phyloP scores from a whole-genome alignment of 345 rosid genomes.

The Brassica nigra region DNA sequence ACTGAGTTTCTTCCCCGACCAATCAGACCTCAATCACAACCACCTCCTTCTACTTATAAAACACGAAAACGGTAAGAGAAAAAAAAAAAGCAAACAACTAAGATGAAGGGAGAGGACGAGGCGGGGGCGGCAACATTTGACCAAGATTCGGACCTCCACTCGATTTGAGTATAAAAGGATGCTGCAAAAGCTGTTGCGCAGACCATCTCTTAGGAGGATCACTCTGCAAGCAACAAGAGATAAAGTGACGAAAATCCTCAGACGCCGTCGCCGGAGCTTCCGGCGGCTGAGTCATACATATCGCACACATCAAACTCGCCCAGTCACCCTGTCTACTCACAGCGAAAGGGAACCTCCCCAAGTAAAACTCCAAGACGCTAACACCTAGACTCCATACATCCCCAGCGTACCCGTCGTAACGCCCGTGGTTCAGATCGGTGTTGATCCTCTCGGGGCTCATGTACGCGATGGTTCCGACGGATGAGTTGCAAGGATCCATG shows the following conservation, averaged over 20 bases:
- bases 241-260: constrained; percentile 64
- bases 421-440: constrained; percentile 85
- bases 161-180: neutral
- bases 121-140: neutral
- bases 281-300: constrained; percentile 89
- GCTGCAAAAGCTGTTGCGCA: neutral
- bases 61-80: neutral
- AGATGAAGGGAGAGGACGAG: neutral
- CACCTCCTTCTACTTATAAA: neutral
- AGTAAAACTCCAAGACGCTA: constrained; percentile 78
- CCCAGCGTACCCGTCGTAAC: constrained; percentile 73
- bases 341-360: constrained; percentile 81
- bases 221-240: neutral
- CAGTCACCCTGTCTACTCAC: constrained; percentile 85
- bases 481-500: neutral
- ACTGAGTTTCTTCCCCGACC: neutral
- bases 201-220: neutral
- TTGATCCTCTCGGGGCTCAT: neutral
- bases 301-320: constrained; percentile 97
- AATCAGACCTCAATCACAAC: neutral
- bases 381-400: constrained; percentile 96
- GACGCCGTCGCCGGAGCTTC: constrained; percentile 81
- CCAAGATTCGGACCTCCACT: neutral
- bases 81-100: neutral
- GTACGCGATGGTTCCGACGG: neutral